These are phyloP conservation scores for Aspergillus ochraceoroseus DNA, from an alignment of 2,329 filamentous ascomycete species.

Conservation along the genomic window DNA sequence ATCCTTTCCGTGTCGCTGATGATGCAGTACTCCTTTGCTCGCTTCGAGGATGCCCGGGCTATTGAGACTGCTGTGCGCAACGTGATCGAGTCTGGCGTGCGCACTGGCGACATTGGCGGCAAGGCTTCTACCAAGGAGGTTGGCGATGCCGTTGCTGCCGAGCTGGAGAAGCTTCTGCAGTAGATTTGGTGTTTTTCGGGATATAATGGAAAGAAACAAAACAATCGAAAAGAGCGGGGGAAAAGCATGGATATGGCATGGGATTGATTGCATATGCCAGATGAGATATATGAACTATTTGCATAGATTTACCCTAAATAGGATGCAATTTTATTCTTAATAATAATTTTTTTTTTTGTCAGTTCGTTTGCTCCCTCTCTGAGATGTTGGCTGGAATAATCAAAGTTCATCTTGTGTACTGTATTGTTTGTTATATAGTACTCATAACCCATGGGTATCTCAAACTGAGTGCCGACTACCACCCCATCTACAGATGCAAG, in stretches of 20 bases:
- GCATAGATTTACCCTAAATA: constrained; percentile 5
- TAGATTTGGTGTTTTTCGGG: constrained; percentile 19
- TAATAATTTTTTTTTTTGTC: not conserved
- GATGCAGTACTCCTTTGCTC: constrained; percentile 83
- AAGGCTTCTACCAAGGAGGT: constrained; percentile 66
- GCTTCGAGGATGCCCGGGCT: constrained; percentile 68
- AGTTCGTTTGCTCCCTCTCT: too few species aligned
- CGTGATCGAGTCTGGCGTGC: constrained; percentile 71
- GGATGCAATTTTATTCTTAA: constrained; percentile 1
- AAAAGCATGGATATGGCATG: not conserved
- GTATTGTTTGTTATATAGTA: too few species aligned
- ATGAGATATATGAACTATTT: constrained; percentile 25
- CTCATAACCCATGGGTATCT: constrained; percentile 9
- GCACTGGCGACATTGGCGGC: constrained; percentile 83
- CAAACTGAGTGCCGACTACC: constrained; percentile 10
- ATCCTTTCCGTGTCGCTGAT: constrained; percentile 94
- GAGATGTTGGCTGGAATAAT: too few species aligned
- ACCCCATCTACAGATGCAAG: constrained; percentile 2
- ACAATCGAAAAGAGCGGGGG: not conserved
- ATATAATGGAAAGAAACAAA: not conserved
- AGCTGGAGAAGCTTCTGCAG: constrained; percentile 66
- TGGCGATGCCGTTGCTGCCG: constrained; percentile 73
- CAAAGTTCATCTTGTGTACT: too few species aligned
- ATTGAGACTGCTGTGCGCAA: constrained; percentile 76
- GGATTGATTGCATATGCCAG: constrained; percentile 3